Evolutionary conservation across 2,329 filamentous ascomycete species (phyloP).

Genomic region (Trichophyton equinum): DNA sequence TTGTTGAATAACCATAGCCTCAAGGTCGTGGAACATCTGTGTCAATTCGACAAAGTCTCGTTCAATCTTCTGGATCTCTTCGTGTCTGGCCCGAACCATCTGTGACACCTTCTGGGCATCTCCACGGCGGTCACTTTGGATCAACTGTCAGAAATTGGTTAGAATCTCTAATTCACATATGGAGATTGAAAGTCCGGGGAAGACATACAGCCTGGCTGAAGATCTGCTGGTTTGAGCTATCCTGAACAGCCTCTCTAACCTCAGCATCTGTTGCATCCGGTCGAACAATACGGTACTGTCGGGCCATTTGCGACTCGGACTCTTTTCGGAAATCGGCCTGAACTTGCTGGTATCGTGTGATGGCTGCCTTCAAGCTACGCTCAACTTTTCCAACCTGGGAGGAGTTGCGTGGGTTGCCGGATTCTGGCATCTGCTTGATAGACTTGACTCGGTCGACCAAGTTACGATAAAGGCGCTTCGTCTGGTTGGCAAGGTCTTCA

Average conservation of each 20-base stretch:
- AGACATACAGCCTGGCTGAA: constrained; percentile 62
- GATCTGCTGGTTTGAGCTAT: constrained; percentile 57
- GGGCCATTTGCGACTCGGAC: constrained; percentile 68
- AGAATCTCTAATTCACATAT: not conserved
- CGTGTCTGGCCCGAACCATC: constrained; percentile 71
- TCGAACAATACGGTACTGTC: constrained; percentile 81
- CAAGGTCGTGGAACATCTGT: constrained; percentile 80
- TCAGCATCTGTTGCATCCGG: constrained; percentile 70
- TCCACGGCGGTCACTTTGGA: constrained; percentile 67
- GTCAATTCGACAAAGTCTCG: constrained; percentile 75
- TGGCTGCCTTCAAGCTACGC: constrained; percentile 64
- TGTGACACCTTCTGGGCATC: constrained; percentile 67
- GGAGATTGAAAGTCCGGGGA: not conserved
- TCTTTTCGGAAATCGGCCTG: constrained; percentile 71
- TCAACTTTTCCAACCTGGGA: constrained; percentile 73
- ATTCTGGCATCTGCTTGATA: constrained; percentile 71
- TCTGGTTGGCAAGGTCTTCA: constrained; percentile 60
- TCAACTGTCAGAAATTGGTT: constrained; percentile 38
- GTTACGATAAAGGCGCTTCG: constrained; percentile 69
- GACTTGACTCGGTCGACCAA: constrained; percentile 67
- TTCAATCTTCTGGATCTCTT: constrained; percentile 84
- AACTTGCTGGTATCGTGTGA: constrained; percentile 66
- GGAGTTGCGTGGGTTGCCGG: constrained; percentile 58
- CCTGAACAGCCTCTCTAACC: constrained; percentile 63
- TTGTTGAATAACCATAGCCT: constrained; percentile 74